Conservation (phyloP, 169 alveolate genomes). For the Cryptosporidium andersoni region DNA sequence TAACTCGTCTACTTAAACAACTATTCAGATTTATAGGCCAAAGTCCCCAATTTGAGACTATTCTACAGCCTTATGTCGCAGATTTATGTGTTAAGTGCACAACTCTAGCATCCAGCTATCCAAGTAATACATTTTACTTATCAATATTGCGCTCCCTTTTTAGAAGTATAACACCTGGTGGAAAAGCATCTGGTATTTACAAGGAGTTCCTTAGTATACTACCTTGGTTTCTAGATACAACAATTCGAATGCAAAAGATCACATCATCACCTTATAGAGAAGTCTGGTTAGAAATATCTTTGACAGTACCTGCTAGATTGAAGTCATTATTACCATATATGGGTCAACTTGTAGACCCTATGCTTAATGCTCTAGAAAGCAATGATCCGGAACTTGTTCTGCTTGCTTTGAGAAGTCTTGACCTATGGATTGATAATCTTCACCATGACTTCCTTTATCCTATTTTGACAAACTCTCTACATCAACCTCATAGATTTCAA, state of each 20-base stretch:
- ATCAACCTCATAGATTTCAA: constrained; percentile 61
- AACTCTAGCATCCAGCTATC: constrained; percentile 54
- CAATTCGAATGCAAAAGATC: constrained; percentile 51
- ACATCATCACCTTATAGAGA: constrained; percentile 55
- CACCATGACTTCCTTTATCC: constrained; percentile 77
- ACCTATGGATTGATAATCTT: constrained; percentile 76
- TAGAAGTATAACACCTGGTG: constrained; percentile 71
- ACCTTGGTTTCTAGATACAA: constrained; percentile 68
- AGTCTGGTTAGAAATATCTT: constrained; percentile 59
- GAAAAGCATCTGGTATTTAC: constrained; percentile 67
- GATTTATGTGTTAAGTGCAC: constrained; percentile 52
- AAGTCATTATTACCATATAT: constrained; percentile 66
- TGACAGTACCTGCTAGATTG: constrained; percentile 66
- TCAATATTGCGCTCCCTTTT: constrained; percentile 49
- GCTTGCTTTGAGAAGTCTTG: constrained; percentile 75
- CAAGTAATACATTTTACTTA: constrained; percentile 21
- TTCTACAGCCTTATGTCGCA: constrained; percentile 34
- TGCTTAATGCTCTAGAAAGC: constrained; percentile 66
- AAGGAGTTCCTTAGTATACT: constrained; percentile 48
- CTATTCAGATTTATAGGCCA: constrained; percentile 64
- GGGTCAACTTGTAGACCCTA: constrained; percentile 62
- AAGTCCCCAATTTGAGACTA: constrained; percentile 64
- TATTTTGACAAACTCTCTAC: constrained; percentile 66
- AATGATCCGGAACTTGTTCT: constrained; percentile 70
- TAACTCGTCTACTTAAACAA: constrained; percentile 56